Evolutionary conservation across 2,329 filamentous ascomycete species (phyloP), one percentile per base, ranked within the genome.

Genomic region (Apiospora hydei): DNA sequence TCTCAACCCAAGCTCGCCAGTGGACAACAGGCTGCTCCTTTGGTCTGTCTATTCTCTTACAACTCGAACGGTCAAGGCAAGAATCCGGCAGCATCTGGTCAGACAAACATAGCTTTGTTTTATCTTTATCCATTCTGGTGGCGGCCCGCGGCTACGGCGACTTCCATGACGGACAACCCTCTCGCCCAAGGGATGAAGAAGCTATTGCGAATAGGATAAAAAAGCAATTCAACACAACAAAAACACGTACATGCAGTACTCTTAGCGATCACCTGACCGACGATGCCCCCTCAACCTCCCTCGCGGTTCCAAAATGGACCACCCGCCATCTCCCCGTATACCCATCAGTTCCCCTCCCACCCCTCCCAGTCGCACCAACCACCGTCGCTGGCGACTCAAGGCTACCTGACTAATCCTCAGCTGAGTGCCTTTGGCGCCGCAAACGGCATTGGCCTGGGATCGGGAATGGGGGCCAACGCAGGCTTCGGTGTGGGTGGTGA

Each of bases 391-490:
- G 87, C 93, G 75, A 87, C 93, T 80, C 90, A 93, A 69, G 88
- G 87, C 71, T 97, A 96, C 81, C 89, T 91, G 74, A 88, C 91
- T 73, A 93, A 92, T 80, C 87, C 89, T 78, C 88, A 88, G 78
- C 88, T 93, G 75, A 92, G 90, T 76, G 90, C 91, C 3, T 94
- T 94, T 79, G 71, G 72, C 51, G 86, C 88, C 3, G 86, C 88
- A 16, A 89, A 88, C 76, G 86, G 84, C 13, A 87, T 93, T 75
- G 88, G 88, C 69, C 84, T 91, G 72, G 88, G 87, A 69, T 89
- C 86, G 74, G 88, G 87, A 72, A 85, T 87, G 83, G 86, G 85
- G 76, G 77, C 83, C 24, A 81, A 75, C 26, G 80, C 80, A 71
- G 88, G 84, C 74, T 89, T 86, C 76, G 87, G 83, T 71, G 88